Evolutionary conservation across 2,329 filamentous ascomycete genomes (phyloP).

Genomic region (Pestalotiopsis sp.): DNA sequence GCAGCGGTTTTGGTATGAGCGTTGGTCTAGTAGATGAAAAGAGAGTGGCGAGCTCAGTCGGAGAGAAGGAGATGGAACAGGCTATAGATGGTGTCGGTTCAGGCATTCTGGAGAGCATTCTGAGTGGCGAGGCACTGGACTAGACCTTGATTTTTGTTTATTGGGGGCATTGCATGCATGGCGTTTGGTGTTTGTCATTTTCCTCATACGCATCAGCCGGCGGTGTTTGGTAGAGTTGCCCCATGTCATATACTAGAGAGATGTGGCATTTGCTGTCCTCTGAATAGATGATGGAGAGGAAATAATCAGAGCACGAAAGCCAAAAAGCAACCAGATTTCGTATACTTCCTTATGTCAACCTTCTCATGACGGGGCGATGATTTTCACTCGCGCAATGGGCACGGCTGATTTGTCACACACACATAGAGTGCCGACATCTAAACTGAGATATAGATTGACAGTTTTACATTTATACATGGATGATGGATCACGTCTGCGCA

Average conservation of each 20-base stretch:
- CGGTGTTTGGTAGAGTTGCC: neutral
- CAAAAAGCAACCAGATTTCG: no score
- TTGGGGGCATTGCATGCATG: slow-evolving; percentile 18
- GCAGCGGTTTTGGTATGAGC: slow-evolving; percentile 45
- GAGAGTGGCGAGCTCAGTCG: slow-evolving; percentile 74
- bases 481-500: neutral
- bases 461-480: no score
- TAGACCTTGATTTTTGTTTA: slow-evolving; percentile 26
- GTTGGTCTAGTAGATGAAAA: slow-evolving; percentile 67
- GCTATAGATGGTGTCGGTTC: slow-evolving; percentile 64
- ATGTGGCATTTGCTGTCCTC: neutral
- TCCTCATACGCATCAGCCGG: neutral
- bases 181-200: slow-evolving; percentile 15
- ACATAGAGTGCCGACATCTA: no score
- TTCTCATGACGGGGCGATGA: no score
- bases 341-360: no score
- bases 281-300: neutral
- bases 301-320: neutral
- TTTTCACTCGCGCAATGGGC: no score
- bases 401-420: no score
- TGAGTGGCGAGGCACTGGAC: slow-evolving; percentile 61
- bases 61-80: slow-evolving; percentile 75
- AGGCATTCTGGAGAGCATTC: slow-evolving; percentile 62
- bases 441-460: no score
- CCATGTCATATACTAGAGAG: neutral